These are phyloP conservation scores for Nicotiana noctiflora DNA, from an alignment of 257 asterid genomes.

Conservation along the genomic window DNA sequence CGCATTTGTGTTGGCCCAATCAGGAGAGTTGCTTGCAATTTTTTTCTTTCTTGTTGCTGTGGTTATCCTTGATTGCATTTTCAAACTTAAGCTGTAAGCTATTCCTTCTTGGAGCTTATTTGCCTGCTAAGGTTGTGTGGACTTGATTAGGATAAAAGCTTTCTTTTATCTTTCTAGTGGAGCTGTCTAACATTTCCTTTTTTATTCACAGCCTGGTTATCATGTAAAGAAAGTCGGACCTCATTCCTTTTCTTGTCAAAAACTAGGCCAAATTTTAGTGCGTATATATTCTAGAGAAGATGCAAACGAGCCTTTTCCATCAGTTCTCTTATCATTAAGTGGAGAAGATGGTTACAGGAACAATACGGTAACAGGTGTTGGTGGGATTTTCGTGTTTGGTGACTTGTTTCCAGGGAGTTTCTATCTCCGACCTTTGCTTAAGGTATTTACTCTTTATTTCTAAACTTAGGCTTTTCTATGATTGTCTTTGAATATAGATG, in stretches of 20 bases:
- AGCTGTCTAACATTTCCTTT: constrained; percentile 17
- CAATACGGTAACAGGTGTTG: constrained; percentile 78
- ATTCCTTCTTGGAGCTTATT: background rate
- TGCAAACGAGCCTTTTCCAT: constrained; percentile 65
- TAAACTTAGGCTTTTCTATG: background rate
- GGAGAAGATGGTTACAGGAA: constrained; percentile 98
- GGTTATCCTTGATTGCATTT: background rate
- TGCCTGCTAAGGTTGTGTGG: background rate
- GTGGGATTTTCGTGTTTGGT: constrained; percentile 65
- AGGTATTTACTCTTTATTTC: constrained; percentile 40
- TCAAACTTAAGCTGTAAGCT: background rate
- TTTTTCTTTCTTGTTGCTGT: background rate
- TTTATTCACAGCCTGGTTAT: constrained; percentile 75
- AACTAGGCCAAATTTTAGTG: constrained; percentile 77
- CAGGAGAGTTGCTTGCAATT: background rate
- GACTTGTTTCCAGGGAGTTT: constrained; percentile 91
- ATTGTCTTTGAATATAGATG: background rate
- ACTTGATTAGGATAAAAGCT: background rate
- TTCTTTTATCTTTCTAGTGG: constrained; percentile 5
- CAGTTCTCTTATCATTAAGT: constrained; percentile 85
- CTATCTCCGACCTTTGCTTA: constrained; percentile 89
- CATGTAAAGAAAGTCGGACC: constrained; percentile 66
- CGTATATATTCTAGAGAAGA: constrained; percentile 58
- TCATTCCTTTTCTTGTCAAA: constrained; percentile 80
- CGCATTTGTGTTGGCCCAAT: too few relatives aligned